These are phyloP conservation scores for Pichia phayaonensis DNA, from an alignment of 805 yeast genomes.

Conservation along the genomic window DNA sequence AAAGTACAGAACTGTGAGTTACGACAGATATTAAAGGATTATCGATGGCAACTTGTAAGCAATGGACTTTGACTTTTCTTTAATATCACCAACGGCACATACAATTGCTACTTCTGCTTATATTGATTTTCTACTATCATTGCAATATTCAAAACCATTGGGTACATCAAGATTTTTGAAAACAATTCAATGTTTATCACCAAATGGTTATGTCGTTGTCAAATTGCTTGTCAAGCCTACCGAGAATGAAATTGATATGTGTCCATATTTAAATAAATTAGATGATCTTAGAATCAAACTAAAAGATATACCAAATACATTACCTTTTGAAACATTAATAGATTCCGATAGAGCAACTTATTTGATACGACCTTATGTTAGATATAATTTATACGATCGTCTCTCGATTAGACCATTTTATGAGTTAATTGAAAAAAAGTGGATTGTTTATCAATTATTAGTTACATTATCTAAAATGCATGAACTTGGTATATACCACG, in stretches of 20 bases:
- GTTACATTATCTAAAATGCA: constrained; percentile 61
- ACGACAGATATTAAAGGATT: background rate
- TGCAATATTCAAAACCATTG: constrained; percentile 67
- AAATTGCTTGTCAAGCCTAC: constrained; percentile 76
- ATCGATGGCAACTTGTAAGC: background rate
- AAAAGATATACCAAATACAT: constrained; percentile 47
- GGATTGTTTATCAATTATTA: constrained; percentile 77
- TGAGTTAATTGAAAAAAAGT: constrained; percentile 70
- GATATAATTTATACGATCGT: constrained; percentile 80
- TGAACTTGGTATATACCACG: constrained; percentile 57
- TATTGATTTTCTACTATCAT: constrained; percentile 66
- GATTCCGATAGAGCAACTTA: constrained; percentile 93
- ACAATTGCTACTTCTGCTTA: constrained; percentile 89
- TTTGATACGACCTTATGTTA: constrained; percentile 71
- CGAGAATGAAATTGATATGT: constrained; percentile 29
- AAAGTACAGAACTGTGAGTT: no score
- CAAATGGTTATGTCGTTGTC: constrained; percentile 64
- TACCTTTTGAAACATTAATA: constrained; percentile 65
- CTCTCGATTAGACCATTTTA: constrained; percentile 82
- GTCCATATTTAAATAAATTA: constrained; percentile 22
- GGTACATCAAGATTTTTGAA: constrained; percentile 81
- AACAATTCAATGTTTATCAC: constrained; percentile 73
- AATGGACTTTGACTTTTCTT: constrained; percentile 70
- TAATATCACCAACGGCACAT: constrained; percentile 83
- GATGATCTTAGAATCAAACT: constrained; percentile 34